phyloP scores from a whole-genome alignment of 1,284 basidiomycete genomes.

The Pseudozyma hubeiensis region DNA sequence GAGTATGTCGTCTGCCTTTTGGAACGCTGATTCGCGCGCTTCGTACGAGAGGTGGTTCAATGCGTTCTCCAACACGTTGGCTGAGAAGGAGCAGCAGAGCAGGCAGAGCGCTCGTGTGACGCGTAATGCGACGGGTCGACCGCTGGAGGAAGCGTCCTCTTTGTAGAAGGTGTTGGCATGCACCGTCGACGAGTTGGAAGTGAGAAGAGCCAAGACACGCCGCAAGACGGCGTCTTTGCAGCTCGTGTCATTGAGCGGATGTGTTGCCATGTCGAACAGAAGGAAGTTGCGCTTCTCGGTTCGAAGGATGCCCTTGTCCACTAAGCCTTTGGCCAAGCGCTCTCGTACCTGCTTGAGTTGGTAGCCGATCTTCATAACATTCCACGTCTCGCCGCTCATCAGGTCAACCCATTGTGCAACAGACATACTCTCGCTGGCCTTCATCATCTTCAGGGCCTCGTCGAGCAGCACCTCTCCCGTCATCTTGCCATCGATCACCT shows the following conservation, averaged over 20 bases:
- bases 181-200: conserved; percentile 47
- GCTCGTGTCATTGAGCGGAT: conserved; percentile 63
- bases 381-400: conserved; percentile 68
- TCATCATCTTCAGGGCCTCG: conserved; percentile 66
- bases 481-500: conserved; percentile 60
- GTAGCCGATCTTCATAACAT: conserved; percentile 66
- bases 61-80: conserved; percentile 66
- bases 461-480: conserved; percentile 67
- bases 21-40: conserved; percentile 58
- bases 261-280: conserved; percentile 68
- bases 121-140: conserved; percentile 43
- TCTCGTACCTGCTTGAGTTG: conserved; percentile 68
- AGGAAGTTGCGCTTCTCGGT: conserved; percentile 68
- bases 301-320: conserved; percentile 67
- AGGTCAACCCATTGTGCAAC: conserved; percentile 66
- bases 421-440: conserved; percentile 57
- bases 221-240: conserved; percentile 65
- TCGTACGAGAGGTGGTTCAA: conserved; percentile 64
- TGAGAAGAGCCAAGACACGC: conserved; percentile 58
- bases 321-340: conserved; percentile 66
- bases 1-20: conserved; percentile 61
- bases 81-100: conserved; percentile 61
- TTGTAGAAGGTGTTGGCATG: conserved; percentile 58
- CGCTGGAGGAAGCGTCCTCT: conserved; percentile 40
- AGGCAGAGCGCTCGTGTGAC: conserved; percentile 62